Base-by-base conservation (phyloP, 257 asterid genomes). In the Eucommia ulmoides region DNA sequence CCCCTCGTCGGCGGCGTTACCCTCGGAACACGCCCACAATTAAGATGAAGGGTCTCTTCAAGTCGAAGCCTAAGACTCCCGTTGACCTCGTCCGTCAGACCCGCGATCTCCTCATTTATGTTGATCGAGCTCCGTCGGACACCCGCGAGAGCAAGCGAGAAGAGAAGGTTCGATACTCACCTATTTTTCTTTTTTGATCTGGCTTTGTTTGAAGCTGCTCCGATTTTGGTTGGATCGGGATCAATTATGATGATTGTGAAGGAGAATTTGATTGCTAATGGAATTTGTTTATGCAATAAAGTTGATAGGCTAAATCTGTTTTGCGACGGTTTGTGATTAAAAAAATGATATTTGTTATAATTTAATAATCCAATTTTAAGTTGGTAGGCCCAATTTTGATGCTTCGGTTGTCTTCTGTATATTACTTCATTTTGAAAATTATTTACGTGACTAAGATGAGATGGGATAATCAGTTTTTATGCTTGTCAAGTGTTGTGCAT, bases 41-140 rank as follows among this genome's bases (percentile, higher is more conserved):
- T 10, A 74, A 67, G 42, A 78, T 78, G 98, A 86, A 83, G 77
- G 74, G 71, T 10, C 42, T 91, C 58, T 77, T 81, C 63, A 91
- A 86, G 78, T 68, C 92, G 12, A 91, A 91, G 67, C 89, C 95
- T 0, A 83, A 65, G 71, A 86, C 95, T 14, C 95, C 96, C 1
- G 83, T 61, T 46, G 96, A 91, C 76, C 23, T 83, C 53, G 99
- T 91, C 48, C 76, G 96, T 10, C 94, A 71, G 58, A 58, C 96
- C 14, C 92, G 99, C 29, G 96, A 91, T 64, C 87, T 86, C 23
- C 99, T 91, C 65, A 44, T 81, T 49, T 72, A 68, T 16, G 63
- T 42, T 12, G 89, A 86, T 55, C 74, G 68, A 8, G 67, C 5
- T 16, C 51, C n/a, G n/a, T n/a, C 65, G 10, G 94, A 85, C 35